Evolutionary conservation across 129 eudicot genomes (phyloP).

Genomic region (Sambucus nigra): DNA sequence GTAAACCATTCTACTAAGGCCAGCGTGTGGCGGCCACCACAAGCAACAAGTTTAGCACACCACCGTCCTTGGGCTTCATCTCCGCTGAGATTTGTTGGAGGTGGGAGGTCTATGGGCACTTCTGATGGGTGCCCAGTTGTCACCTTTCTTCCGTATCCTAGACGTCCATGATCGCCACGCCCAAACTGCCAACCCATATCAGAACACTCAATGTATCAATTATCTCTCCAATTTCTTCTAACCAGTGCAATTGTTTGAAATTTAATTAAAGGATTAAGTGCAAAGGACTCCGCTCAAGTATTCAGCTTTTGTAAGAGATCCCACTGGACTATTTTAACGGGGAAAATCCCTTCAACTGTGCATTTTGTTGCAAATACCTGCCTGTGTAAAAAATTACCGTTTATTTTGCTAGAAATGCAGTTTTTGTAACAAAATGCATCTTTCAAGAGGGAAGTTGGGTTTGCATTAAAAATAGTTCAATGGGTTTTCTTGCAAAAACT

Average conservation of each 20-base stretch:
- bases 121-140: constrained; percentile 92
- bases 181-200: constrained; percentile 51
- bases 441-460: no score
- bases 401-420: no score
- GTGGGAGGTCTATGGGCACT: constrained; percentile 66
- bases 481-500: no score
- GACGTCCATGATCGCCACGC: constrained; percentile 96
- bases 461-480: no score
- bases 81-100: constrained; percentile 26
- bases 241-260: background rate
- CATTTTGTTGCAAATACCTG: no score
- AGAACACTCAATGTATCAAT: background rate
- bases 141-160: constrained; percentile 81
- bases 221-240: background rate
- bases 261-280: no score
- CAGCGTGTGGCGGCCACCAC: constrained; percentile 95
- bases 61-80: constrained; percentile 47
- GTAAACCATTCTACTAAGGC: constrained; percentile 67
- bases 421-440: no score
- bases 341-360: no score
- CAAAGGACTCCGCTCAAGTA: no score
- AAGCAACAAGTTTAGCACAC: constrained; percentile 82
- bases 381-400: no score
- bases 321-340: no score
- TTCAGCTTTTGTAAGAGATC: no score